Evolutionary conservation across 305 asterid genomes (phyloP), one percentile per base, ranked within the genome.

Genomic region (Rubia balearica): DNA sequence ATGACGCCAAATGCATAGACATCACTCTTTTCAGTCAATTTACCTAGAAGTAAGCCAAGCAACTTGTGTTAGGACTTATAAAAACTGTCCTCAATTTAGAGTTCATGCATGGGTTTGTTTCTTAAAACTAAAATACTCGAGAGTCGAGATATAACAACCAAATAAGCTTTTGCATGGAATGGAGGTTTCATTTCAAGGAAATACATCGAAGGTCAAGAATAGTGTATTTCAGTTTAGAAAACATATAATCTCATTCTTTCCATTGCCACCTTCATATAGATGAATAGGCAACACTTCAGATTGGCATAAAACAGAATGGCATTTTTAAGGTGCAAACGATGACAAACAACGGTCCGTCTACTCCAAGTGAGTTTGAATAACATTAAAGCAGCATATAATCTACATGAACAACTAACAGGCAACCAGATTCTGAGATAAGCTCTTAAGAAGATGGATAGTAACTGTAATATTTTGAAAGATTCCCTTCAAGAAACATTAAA

Each of bases 21-120:
- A 22, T 92, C 98, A 61, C 96, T 92, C 82, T 92, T 90, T 74
- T 92, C 98, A 0, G 96, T 92, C 74, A 92, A 88, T 84, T 90
- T 88, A 70, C 97, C 98, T 92, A 77, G 66, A 68, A 71, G 11
- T 45, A 76, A 51, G 67, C 41, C 16, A 42, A 74, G 71, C 22
- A 68, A 60, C 71, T 68, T 57, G 17, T 40, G 17, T 67, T 22
- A 72, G 33, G 53, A 42, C 19, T 69, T 5, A 11, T 14, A 3
- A 17, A 7, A 65, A 27, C 33, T 8, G 13, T 59, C 16, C 16
- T 59, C 63, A 59, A 17, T 19, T 14, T 12, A 10, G 38, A 11
- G 14, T 64, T 68, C 49, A 45, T 45, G 49, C 22, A 62, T 46
- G 4, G 16, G 49, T 3, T 43, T 60, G 45, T 43, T 42, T 63